Conservation (phyloP, 108 stramenopile species). For the Pinguiococcus pyrenoidosus region DNA sequence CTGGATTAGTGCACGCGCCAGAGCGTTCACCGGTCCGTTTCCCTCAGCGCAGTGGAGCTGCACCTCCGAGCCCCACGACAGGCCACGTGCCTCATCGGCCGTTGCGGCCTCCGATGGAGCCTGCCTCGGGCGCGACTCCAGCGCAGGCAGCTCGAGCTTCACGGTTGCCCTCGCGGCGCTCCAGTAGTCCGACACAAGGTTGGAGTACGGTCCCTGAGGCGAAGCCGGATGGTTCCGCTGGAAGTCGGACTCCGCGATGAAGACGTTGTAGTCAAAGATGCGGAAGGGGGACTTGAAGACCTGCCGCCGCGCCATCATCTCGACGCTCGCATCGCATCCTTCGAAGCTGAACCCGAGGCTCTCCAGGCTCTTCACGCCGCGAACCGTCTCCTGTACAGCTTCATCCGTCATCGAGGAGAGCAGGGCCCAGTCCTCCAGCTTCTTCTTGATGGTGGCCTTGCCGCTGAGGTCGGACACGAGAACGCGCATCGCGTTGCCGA, state of each 20-base stretch:
- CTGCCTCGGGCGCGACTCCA: constrained; percentile 30
- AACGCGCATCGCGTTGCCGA: constrained; percentile 67
- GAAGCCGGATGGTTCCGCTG: neutral
- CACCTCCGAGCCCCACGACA: constrained; percentile 11
- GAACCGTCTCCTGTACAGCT: constrained; percentile 11
- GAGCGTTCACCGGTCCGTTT: constrained; percentile 77
- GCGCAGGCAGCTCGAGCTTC: constrained; percentile 35
- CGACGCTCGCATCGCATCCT: constrained; percentile 79
- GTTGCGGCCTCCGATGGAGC: too few species aligned
- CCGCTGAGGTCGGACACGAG: constrained; percentile 72
- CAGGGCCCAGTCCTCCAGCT: constrained; percentile 22
- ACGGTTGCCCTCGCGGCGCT: constrained; percentile 53
- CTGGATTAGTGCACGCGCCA: constrained; percentile 64
- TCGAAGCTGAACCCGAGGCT: constrained; percentile 80
- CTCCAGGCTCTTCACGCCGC: constrained; percentile 67
- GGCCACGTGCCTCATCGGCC: constrained; percentile 24
- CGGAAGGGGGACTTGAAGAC: constrained; percentile 73
- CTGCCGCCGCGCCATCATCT: constrained; percentile 73
- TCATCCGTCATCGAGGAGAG: too few species aligned
- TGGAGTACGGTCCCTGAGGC: too few species aligned
- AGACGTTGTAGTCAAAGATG: constrained; percentile 65
- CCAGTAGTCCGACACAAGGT: too few species aligned
- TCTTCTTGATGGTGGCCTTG: constrained; percentile 62
- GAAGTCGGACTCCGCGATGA: neutral
- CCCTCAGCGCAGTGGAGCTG: constrained; percentile 67